Evolutionary conservation across 2,329 filamentous ascomycete genomes (phyloP), one percentile per base, ranked within the genome.

Genomic region (Exophiala bonariae): DNA sequence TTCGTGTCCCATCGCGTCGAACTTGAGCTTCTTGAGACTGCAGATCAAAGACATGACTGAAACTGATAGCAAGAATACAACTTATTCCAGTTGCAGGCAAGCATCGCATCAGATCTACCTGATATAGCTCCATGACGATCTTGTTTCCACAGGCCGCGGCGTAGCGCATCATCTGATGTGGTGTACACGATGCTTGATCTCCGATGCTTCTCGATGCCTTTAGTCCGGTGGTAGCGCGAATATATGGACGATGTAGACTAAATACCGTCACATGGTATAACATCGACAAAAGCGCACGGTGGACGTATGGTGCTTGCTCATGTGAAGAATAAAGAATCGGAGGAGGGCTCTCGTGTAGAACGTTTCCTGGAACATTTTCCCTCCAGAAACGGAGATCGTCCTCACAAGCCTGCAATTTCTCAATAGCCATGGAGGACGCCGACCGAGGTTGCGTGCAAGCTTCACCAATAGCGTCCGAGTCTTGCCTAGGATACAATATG

Each of bases 11-110:
- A 37, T 41, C 8, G 7, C 10, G 38, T 9, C 38, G 38, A 13
- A 28, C 57, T 57, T 39, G 20, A 47, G 5, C 41, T 61, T 5
- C 59, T 60, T 61, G 37, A 57, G 59, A 34, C 54, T 61, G 16
- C 56, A 60, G 2, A 47, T 63, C 14, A 59, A 62, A 41, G 61
- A 63, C 39, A 60, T 63, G 49, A 59, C 57, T 19, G 6, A 37
- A 7, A 7, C 35, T 22, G 35, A 7, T 19, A 4, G 35, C 18
- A 20, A 37, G 6, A 4, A 37, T 13, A n/a, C 35, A 37, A 22
- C 35, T 95, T 9, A 95, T 89, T 35, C 89, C 90, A 0, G 89
- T 91, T 0, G 90, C 95, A 1, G 90, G 90, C 9, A 95, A 79
- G 60, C 82, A 95, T 47, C 79, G 80, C 52, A 92, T 89, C 6